Base-by-base conservation (phyloP, 352 stramenopile species). In the Plasmopara halstedii region DNA sequence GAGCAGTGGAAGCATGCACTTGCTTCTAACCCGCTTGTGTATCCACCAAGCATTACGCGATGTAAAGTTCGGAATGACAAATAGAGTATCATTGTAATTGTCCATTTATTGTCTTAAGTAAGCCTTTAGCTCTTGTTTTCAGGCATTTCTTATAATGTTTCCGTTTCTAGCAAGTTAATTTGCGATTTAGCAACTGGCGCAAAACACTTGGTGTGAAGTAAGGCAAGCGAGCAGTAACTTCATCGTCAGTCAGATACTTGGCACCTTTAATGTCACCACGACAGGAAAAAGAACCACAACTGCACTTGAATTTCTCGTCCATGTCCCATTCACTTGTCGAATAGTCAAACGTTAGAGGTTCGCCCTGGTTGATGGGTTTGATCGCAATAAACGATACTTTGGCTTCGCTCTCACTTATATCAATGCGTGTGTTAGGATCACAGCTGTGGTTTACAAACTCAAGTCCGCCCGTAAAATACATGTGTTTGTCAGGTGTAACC, bases 281-380 rank as follows among this genome's bases (percentile, higher is more conserved):
- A 47, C 79, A 89, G 9, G 63, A 70, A 2, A 54, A 35, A 19
- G 74, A 65, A 36, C 82, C 78, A 47, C 84, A 95, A 29, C 70
- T 70, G 57, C 84, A 95, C 43, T 81, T 64, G 21, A 95, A 95
- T 51, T 93, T 92, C 50, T 91, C 80, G 49, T 95, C 80, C 84
- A 95, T 95, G 62, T 95, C 82, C 84, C 84, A 95, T 53, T 95
- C 84, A 47, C 78, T 95, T 46, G 82, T 92, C 43, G 74, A 73
- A 67, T 95, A 95, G 64, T 95, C 84, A 46, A 94, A 94, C 4
- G 68, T 83, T 22, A 94, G 58, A 52, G 88, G 70, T 42, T 91
- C 75, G 29, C 77, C 61, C 20, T 89, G 60, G 4, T 67, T 56
- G 48, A 95, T 88, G 31, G 67, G 45, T 25, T 85, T 80, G 38